These are phyloP conservation scores for Rhynchosporium agropyri DNA, from an alignment of 2,329 filamentous ascomycete genomes.

Conservation along the genomic window DNA sequence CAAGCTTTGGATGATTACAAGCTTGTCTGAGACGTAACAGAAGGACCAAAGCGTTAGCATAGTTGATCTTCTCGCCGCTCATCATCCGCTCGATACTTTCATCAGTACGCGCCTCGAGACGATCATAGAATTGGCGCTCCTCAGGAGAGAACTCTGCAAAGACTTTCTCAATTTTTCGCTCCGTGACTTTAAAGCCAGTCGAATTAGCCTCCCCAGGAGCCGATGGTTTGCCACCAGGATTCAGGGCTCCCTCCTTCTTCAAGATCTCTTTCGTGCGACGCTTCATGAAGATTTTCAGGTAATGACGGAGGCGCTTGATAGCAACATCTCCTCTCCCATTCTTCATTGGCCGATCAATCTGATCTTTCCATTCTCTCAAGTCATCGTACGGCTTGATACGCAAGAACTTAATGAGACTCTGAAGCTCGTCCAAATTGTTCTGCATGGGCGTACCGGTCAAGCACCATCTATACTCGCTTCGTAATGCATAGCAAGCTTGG, in stretches of 20 bases:
- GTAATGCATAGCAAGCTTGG: conserved; percentile 83
- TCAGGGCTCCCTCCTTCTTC: conserved; percentile 80
- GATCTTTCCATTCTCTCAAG: conserved; percentile 82
- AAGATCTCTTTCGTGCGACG: conserved; percentile 97
- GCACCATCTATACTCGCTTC: conserved; percentile 92
- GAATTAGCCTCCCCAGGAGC: conserved; percentile 51
- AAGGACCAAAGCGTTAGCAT: conserved; percentile 90
- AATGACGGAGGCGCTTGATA: conserved; percentile 80
- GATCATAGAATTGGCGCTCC: conserved; percentile 84
- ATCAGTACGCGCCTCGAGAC: conserved; percentile 82
- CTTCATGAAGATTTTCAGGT: conserved; percentile 96
- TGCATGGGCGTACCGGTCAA: conserved; percentile 96
- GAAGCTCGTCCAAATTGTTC: conserved; percentile 95
- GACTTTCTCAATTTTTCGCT: conserved; percentile 83
- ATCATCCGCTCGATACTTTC: conserved; percentile 88
- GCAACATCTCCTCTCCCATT: conserved; percentile 87
- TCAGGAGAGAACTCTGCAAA: conserved; percentile 75
- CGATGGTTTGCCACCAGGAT: conserved; percentile 69
- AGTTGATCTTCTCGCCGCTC: conserved; percentile 75
- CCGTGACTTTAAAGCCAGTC: conserved; percentile 84
- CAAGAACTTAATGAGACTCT: conserved; percentile 90
- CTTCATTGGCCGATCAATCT: conserved; percentile 89
- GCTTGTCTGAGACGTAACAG: conserved; percentile 89
- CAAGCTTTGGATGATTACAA: conserved; percentile 90
- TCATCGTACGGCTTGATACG: conserved; percentile 91